Base-by-base conservation (phyloP, 805 yeast genomes). In the Torulaspora maleeae region DNA sequence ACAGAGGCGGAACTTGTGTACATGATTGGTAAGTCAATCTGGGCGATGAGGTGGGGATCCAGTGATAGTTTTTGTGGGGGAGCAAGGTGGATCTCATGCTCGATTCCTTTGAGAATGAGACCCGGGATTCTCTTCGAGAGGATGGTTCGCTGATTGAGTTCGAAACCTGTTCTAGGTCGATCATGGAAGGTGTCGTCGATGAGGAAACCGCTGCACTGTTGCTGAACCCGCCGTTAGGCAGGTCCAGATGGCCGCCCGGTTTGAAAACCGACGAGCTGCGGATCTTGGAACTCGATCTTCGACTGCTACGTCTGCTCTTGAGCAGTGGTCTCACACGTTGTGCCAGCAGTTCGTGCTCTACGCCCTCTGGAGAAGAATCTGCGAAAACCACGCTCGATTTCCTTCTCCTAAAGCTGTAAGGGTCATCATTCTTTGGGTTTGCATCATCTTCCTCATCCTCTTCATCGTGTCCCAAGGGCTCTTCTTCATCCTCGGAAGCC, bases 31-130 rank as follows among this genome's bases (percentile, higher is more conserved):
- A 40, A 13, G 44, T 30, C 19, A 45, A 41, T 28, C 43, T 28
- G 2, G 50, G 51, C n/a, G 48, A 37, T 19, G 51, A 44, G 5
- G 40, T 43, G 42, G 54, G 46, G 17, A 52, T 41, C 47, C 52
- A 45, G 17, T 47, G 50, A 47, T 47, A 48, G 19, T 41, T 41
- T 19, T 51, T 48, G 45, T 48, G 55, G 16, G 63, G 42, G 1
- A 52, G 38, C 9, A 62, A 46, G 1, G 67, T 63, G 3, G 67
- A 60, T 43, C 67, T 54, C 11, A 61, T 50, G 33, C 56, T 51
- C 13, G 66, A 61, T 48, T 61, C 63, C 22, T 58, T 63, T 11
- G 73, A 65, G 3, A 67, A 57, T 24, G 73, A 70, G 1, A 67
- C 57, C 37, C 63, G 63, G 1, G 72, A 62, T 35, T 66, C 67